Evolutionary conservation across 2,329 filamentous ascomycete species (phyloP).

Genomic region (Diplocarpon rosae): DNA sequence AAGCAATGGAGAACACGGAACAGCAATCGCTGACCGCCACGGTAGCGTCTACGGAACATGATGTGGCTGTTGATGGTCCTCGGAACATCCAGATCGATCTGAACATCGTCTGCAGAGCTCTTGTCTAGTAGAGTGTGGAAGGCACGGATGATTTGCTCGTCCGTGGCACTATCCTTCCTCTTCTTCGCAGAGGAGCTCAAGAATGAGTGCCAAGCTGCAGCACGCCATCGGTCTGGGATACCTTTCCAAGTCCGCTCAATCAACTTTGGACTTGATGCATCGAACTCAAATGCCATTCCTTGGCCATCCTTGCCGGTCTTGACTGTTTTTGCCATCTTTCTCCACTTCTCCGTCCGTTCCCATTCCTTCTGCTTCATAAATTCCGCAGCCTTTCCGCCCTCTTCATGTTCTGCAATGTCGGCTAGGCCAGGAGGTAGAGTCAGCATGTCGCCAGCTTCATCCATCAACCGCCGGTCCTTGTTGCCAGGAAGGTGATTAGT

Average conservation of each 20-base stretch:
- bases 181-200: slow-evolving; percentile 64
- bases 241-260: slow-evolving; percentile 95
- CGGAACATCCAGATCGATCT: slow-evolving; percentile 95
- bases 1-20: slow-evolving; percentile 90
- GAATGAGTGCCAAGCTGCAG: slow-evolving; percentile 91
- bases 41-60: slow-evolving; percentile 89
- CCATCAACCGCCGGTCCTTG: slow-evolving; percentile 47
- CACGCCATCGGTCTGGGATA: slow-evolving; percentile 90
- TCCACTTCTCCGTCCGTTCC: slow-evolving; percentile 55
- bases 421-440: slow-evolving; percentile 46
- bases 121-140: slow-evolving; percentile 65
- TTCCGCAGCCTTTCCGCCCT: slow-evolving; percentile 40
- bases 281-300: slow-evolving; percentile 65
- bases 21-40: slow-evolving; percentile 80
- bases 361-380: slow-evolving; percentile 51
- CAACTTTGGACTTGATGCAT: slow-evolving; percentile 70
- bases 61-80: slow-evolving; percentile 91
- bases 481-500: slow-evolving; percentile 51
- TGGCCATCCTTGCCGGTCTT: slow-evolving; percentile 40
- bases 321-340: slow-evolving; percentile 50
- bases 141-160: slow-evolving; percentile 58
- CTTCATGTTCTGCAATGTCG: slow-evolving; percentile 44
- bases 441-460: slow-evolving; percentile 58
- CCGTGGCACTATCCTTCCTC: slow-evolving; percentile 48
- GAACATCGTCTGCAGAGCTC: slow-evolving; percentile 79